Base-by-base conservation (phyloP, 768 basidiomycete genomes). In the Tubosaeta brunneosetosa region DNA sequence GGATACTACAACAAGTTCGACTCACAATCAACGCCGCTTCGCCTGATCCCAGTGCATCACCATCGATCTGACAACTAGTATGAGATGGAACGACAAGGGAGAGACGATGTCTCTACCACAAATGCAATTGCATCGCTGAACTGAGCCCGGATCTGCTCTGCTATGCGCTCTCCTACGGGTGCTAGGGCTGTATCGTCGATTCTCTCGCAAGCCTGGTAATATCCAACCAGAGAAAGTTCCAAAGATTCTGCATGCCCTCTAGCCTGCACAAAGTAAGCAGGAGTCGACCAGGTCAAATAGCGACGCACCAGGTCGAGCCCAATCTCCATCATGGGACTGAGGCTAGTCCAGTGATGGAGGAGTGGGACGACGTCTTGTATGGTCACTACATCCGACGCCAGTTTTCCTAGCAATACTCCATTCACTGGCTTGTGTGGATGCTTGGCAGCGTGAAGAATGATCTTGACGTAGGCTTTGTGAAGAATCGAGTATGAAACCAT, bases 301-400 rank as follows among this genome's bases (percentile, higher is more conserved):
- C 31, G 29, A 70, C 83, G 58, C 58, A 88, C 88, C 62, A 89
- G 71, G 60, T 88, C 86, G 38, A 91, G 76, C 25, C 88, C 90
- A 55, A 89, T 83, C 65, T 91, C 88, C 85, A 90, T 90, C 84
- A 87, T 87, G 4, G 88, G 86, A 55, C 84, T 86, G 49, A 93
- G 74, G 59, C 79, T 84, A 7, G 88, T 89, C 89, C 89, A 92
- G 64, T 90, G 84, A 63, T 93, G 90, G 47, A 90, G 77, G 33
- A 93, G 74, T 14, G 91, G 91, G 36, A 93, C 73, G 3, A 83
- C 78, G 61, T 92, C 88, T 45, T 74, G 70, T 45, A 87, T 77
- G 49, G 66, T 66, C 40, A 88, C 77, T 1, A 62, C 61, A 19
- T 67, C 64, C 2, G 69, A 61, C 14, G 55, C 49, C 43, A 71